phyloP scores from a whole-genome alignment of 495 filamentous ascomycete genomes.

The Penicillium longicatenatum region DNA sequence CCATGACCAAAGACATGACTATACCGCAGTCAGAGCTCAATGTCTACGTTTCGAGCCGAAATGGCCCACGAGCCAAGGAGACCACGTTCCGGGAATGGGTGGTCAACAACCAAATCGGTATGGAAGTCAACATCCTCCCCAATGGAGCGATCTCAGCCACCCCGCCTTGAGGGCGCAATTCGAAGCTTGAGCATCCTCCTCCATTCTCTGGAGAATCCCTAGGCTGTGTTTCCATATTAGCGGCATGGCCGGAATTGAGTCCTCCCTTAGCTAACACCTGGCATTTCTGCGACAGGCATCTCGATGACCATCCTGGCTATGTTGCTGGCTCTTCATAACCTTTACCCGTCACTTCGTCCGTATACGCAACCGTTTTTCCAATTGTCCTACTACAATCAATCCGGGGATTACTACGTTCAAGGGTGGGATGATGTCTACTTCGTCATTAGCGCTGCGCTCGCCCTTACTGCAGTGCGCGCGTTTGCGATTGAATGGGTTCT shows the following conservation, averaged over 20 bases:
- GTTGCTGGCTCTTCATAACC: conserved; percentile 73
- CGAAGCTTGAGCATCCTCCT: background rate
- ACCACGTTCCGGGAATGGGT: conserved; percentile 55
- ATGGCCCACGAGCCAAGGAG: conserved; percentile 40
- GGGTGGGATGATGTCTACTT: conserved; percentile 81
- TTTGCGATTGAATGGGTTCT: conserved; percentile 84
- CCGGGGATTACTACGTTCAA: conserved; percentile 65
- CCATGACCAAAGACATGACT: conserved; percentile 39
- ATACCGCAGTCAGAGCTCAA: conserved; percentile 41
- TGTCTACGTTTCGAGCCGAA: conserved; percentile 44
- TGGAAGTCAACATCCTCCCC: conserved; percentile 17
- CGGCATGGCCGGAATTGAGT: conserved; percentile 6
- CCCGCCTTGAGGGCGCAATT: background rate
- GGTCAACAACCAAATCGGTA: conserved; percentile 57
- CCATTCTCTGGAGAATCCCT: background rate
- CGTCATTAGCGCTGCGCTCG: conserved; percentile 75
- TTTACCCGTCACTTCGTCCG: conserved; percentile 74
- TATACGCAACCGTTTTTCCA: conserved; percentile 83
- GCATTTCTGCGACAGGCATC: conserved; percentile 55
- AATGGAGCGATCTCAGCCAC: background rate
- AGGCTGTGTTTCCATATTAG: background rate
- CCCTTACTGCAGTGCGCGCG: conserved; percentile 86
- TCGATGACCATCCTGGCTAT: conserved; percentile 77
- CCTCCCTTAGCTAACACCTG: conserved; percentile 19
- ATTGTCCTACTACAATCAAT: conserved; percentile 76